Conservation (phyloP, 805 yeast species). For the Naumovozyma baii region DNA sequence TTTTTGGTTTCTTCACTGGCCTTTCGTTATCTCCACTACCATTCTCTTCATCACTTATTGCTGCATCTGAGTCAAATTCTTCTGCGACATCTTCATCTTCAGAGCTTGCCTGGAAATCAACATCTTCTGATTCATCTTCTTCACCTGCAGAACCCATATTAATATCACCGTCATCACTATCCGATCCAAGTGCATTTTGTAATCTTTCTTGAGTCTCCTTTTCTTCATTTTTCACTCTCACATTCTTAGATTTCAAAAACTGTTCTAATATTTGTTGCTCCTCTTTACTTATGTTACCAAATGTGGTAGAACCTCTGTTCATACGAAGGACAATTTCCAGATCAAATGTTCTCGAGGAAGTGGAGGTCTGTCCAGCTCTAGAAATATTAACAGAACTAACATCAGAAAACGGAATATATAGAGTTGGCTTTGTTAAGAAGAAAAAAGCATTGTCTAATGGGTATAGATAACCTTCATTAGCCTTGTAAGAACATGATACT, state of each 20-base stretch:
- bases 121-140: slow-evolving; percentile 75
- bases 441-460: slow-evolving; percentile 87
- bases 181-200: slow-evolving; percentile 64
- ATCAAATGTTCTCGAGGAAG: slow-evolving; percentile 84
- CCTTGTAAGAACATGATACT: slow-evolving; percentile 84
- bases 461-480: slow-evolving; percentile 87
- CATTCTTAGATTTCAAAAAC: slow-evolving; percentile 66
- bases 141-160: slow-evolving; percentile 65
- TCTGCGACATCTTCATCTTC: slow-evolving; percentile 59
- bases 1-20: slow-evolving; percentile 32
- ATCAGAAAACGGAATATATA: slow-evolving; percentile 81
- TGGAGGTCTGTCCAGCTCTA: slow-evolving; percentile 72
- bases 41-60: slow-evolving; percentile 24
- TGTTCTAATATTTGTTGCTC: slow-evolving; percentile 76
- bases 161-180: slow-evolving; percentile 40
- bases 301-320: slow-evolving; percentile 61
- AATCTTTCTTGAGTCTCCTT: slow-evolving; percentile 76
- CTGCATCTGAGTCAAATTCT: slow-evolving; percentile 65
- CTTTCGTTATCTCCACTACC: slow-evolving; percentile 27
- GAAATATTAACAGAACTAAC: slow-evolving; percentile 70
- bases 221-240: slow-evolving; percentile 80
- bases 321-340: slow-evolving; percentile 65
- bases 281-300: slow-evolving; percentile 82
- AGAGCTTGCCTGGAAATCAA: slow-evolving; percentile 55
- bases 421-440: slow-evolving; percentile 89